These are phyloP conservation scores for Chamaecyparis obtusa DNA, from an alignment of 75 land plant genomes.

Conservation along the genomic window DNA sequence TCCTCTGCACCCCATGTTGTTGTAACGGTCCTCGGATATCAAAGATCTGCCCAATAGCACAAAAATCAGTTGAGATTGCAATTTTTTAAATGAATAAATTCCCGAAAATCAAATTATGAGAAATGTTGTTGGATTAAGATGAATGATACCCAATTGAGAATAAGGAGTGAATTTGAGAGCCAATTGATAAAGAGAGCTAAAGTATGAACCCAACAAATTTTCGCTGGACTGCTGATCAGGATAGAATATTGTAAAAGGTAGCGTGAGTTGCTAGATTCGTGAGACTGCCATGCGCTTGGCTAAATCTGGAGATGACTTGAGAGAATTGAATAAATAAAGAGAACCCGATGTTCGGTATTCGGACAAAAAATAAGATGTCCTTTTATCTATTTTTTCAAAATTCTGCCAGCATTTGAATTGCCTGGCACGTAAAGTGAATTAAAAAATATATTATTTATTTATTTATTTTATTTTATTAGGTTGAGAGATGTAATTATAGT, in stretches of 20 bases:
- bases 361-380: no score
- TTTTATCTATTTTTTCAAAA: no score
- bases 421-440: no score
- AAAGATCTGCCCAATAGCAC: neutral
- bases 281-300: neutral
- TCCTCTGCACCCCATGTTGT: slow-evolving; percentile 21
- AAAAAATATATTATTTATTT: no score
- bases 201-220: neutral
- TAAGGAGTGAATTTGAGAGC: neutral
- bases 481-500: no score
- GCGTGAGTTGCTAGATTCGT: neutral
- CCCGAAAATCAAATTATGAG: neutral
- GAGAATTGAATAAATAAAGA: no score
- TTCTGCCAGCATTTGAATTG: no score
- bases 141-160: neutral
- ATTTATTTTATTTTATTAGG: no score
- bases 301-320: neutral
- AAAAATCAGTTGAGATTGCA: neutral
- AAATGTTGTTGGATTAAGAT: neutral
- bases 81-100: neutral
- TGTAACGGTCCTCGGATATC: neutral
- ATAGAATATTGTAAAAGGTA: neutral
- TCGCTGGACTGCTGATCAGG: neutral
- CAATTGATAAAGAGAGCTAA: neutral
- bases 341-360: no score